A percentile compares a stretch with the other conserved stretches of the same genome.
Evolutionary conservation across 2,329 filamentous ascomycete species (phyloP).

Genomic region (Hymenoscyphus linearis): DNA sequence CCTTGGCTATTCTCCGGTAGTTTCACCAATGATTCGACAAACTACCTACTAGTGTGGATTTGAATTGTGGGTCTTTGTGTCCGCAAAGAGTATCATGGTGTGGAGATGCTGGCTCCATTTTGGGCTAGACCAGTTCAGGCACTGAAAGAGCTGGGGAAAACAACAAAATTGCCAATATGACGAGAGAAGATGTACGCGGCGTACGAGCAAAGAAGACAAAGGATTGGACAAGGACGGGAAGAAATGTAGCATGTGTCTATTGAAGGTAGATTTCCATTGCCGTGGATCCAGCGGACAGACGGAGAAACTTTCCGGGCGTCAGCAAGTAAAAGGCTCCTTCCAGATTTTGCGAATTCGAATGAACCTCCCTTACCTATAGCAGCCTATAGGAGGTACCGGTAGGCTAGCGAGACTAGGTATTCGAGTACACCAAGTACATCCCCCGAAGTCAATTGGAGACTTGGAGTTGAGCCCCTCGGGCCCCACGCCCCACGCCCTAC

Average conservation of each 20-base stretch:
- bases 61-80: slow-evolving; percentile 5
- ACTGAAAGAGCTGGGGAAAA: slow-evolving; percentile 12
- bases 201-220: slow-evolving; percentile 21
- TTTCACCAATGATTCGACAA: neutral
- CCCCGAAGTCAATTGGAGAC: neutral
- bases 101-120: slow-evolving; percentile 5
- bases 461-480: slow-evolving; percentile 19
- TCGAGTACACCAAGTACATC: no score
- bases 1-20: slow-evolving; percentile 4
- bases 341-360: neutral
- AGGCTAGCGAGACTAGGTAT: no score
- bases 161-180: slow-evolving; percentile 14
- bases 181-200: neutral
- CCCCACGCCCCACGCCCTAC: slow-evolving; percentile 21
- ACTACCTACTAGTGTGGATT: slow-evolving; percentile 2
- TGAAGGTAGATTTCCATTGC: neutral
- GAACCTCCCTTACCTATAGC: neutral
- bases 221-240: slow-evolving; percentile 9
- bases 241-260: neutral
- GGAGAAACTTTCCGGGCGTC: slow-evolving; percentile 18
- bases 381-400: no score
- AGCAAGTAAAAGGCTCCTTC: slow-evolving; percentile 15
- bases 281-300: neutral
- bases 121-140: slow-evolving; percentile 8
- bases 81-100: neutral